phyloP scores from a whole-genome alignment of 116 monocot species.

The Cymodocea nodosa region DNA sequence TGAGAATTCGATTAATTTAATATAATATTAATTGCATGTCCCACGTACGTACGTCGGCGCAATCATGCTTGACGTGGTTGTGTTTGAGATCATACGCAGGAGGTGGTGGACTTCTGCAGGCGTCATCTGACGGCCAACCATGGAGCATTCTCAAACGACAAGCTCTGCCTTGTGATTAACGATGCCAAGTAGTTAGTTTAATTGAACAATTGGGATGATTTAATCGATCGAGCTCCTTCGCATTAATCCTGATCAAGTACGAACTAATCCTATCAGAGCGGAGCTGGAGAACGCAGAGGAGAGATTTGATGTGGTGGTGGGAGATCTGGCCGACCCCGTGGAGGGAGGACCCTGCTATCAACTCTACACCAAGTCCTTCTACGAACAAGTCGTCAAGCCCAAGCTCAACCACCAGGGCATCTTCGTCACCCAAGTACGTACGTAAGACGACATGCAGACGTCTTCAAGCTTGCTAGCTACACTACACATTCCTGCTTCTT shows the following conservation, averaged over 20 bases:
- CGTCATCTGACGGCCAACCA: constrained; percentile 35
- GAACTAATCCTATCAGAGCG: too few species aligned
- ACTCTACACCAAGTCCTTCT: constrained; percentile 73
- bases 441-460: too few species aligned
- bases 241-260: too few species aligned
- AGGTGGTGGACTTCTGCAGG: constrained; percentile 74
- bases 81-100: constrained; percentile 25
- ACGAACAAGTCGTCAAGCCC: constrained; percentile 51
- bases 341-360: constrained; percentile 83
- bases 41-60: too few species aligned
- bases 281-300: constrained; percentile 55
- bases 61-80: neutral
- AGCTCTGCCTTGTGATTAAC: constrained; percentile 52
- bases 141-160: constrained; percentile 41
- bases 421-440: constrained; percentile 59
- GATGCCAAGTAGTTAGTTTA: constrained; percentile 85
- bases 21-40: too few species aligned
- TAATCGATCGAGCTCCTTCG: neutral
- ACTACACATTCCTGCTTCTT: too few species aligned
- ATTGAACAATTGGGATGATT: too few species aligned
- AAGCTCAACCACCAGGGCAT: constrained; percentile 46
- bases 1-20: too few species aligned
- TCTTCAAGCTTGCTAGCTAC: too few species aligned
- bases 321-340: constrained; percentile 70
- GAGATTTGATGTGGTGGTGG: constrained; percentile 66